Evolutionary conservation across 306 rosid genomes (phyloP).

Genomic region (Hippophae gyantsensis): DNA sequence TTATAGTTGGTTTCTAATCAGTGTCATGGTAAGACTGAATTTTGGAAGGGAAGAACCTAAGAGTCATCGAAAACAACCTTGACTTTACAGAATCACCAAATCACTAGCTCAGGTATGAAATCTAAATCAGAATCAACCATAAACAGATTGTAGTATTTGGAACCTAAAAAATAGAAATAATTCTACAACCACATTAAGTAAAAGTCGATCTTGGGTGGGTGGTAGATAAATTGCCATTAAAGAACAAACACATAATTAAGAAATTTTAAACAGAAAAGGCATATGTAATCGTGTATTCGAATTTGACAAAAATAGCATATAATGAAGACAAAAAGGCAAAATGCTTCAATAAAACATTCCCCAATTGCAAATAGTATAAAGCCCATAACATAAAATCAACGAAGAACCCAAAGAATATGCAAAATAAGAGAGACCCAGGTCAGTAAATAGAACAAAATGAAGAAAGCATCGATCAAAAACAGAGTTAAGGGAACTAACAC

Average conservation of each 20-base stretch:
- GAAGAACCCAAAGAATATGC: slow-evolving; percentile 13
- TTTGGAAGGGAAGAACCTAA: too few relatives aligned
- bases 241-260: background rate
- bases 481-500: slow-evolving; percentile 35
- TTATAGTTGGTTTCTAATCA: too few relatives aligned
- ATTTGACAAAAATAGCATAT: background rate
- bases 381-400: slow-evolving; percentile 16
- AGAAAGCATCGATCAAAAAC: background rate
- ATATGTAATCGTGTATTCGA: background rate
- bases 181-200: background rate
- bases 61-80: too few relatives aligned
- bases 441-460: slow-evolving; percentile 10
- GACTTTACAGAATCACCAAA: too few relatives aligned
- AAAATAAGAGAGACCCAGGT: slow-evolving; percentile 21
- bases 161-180: background rate
- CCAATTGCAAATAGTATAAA: slow-evolving; percentile 7
- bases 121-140: background rate
- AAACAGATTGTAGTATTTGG: background rate
- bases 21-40: too few relatives aligned
- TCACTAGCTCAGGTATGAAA: too few relatives aligned
- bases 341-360: background rate
- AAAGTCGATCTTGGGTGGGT: background rate
- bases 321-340: slow-evolving; percentile 15
- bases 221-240: background rate
- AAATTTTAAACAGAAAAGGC: slow-evolving; percentile 1